Percentiles rank a stretch among this genome's conserved stretches.
phyloP scores from a whole-genome alignment of 78 protist genomes.

The Creolimax fragrantissima region DNA sequence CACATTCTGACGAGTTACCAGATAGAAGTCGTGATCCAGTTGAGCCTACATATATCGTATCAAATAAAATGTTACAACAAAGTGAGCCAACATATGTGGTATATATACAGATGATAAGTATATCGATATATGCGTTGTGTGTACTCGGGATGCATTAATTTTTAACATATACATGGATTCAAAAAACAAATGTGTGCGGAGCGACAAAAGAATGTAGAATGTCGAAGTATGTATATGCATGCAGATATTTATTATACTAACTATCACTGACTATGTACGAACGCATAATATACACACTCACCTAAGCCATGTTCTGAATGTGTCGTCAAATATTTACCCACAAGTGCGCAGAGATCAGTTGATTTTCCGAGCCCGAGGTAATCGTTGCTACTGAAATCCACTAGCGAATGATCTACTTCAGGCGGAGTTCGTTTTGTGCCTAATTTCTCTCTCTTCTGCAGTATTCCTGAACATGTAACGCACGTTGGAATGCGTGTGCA shows the following conservation, averaged over 20 bases:
- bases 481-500: no score
- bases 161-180: no score
- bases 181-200: no score
- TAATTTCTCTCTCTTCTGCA: background rate
- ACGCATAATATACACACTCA: background rate
- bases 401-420: background rate
- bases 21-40: slow-evolving; percentile 31
- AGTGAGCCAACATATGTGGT: background rate
- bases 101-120: no score
- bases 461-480: no score
- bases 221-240: no score
- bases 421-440: background rate
- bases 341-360: background rate
- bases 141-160: no score
- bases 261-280: background rate
- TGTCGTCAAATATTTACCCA: background rate
- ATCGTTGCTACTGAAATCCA: slow-evolving; percentile 34
- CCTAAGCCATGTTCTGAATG: background rate
- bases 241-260: no score
- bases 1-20: background rate
- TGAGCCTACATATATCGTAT: background rate
- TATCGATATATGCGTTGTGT: no score
- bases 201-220: no score
- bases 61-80: background rate
- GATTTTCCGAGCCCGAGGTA: slow-evolving; percentile 2